Evolutionary conservation across 768 basidiomycete genomes (phyloP).

Genomic region (Tulasnella sp.): DNA sequence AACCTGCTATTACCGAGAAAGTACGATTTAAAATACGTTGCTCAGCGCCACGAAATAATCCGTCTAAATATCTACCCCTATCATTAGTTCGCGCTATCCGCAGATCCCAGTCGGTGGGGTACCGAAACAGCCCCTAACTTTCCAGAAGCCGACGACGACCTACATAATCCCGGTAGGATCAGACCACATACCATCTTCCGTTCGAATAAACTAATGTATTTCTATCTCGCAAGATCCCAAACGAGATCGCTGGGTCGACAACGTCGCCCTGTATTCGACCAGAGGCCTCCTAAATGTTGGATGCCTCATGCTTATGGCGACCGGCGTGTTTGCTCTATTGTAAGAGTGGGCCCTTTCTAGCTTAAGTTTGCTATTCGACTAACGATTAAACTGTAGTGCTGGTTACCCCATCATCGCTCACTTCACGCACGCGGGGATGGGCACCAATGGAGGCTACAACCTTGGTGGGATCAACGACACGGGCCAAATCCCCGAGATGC

Average conservation of each 20-base stretch:
- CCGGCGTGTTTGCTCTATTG: constrained; percentile 4
- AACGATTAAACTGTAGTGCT: constrained; percentile 23
- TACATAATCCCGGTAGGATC: constrained; percentile 14
- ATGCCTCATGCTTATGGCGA: neutral
- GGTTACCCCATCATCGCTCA: constrained; percentile 34
- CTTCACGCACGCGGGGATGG: constrained; percentile 22
- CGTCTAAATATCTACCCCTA: neutral
- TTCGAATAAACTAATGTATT: neutral
- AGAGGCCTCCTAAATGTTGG: constrained; percentile 10
- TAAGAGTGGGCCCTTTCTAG: neutral
- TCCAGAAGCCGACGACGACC: constrained; percentile 11
- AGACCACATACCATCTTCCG: no score
- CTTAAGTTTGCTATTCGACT: neutral
- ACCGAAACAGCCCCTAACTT: constrained; percentile 8
- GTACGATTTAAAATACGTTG: neutral
- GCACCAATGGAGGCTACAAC: constrained; percentile 32
- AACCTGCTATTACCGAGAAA: neutral
- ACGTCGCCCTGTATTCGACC: neutral
- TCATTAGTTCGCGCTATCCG: constrained; percentile 8
- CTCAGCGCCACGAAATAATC: neutral
- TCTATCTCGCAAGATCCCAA: constrained; percentile 4
- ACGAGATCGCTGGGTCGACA: constrained; percentile 8
- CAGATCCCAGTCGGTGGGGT: constrained; percentile 5
- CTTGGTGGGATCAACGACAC: constrained; percentile 36
- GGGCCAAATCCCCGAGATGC: constrained; percentile 33